Evolutionary conservation across 805 yeast species (phyloP).

Genomic region (Saturnispora hagleri): DNA sequence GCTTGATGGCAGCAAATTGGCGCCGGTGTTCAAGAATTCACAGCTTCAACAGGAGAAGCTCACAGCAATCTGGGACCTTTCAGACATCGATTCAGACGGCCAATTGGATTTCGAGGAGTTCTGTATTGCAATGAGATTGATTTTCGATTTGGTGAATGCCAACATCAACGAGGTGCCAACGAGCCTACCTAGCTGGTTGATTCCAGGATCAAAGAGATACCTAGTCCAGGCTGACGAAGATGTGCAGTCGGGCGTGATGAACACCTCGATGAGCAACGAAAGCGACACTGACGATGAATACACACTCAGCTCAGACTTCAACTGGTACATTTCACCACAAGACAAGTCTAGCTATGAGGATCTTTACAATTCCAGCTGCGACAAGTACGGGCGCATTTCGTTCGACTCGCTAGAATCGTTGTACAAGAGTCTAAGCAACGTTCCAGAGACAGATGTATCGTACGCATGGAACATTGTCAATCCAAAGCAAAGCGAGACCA

Average conservation of each 20-base stretch:
- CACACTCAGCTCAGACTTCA: slow-evolving; percentile 58
- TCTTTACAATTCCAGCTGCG: slow-evolving; percentile 65
- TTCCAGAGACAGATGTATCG: slow-evolving; percentile 77
- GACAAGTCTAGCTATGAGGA: slow-evolving; percentile 74
- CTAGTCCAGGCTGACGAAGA: slow-evolving; percentile 79
- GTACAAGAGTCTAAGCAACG: slow-evolving; percentile 56
- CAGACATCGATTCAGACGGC: slow-evolving; percentile 92
- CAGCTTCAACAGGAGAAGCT: slow-evolving; percentile 70
- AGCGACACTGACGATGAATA: slow-evolving; percentile 59
- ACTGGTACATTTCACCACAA: slow-evolving; percentile 93
- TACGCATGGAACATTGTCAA: slow-evolving; percentile 94
- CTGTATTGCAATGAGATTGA: slow-evolving; percentile 92
- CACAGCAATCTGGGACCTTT: slow-evolving; percentile 80
- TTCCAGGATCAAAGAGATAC: slow-evolving; percentile 84
- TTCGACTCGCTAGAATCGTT: slow-evolving; percentile 64
- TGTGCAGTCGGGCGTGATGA: slow-evolving; percentile 25
- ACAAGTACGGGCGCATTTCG: slow-evolving; percentile 68
- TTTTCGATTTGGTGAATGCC: slow-evolving; percentile 85
- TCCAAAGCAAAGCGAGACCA: slow-evolving; percentile 77
- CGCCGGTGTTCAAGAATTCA: slow-evolving; percentile 82
- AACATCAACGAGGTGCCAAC: slow-evolving; percentile 48
- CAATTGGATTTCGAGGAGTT: slow-evolving; percentile 93
- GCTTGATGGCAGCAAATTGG: slow-evolving; percentile 75
- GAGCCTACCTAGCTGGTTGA: slow-evolving; percentile 80
- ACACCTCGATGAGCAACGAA: slow-evolving; percentile 23